phyloP scores from a whole-genome alignment of 306 rosid species.

The Lathyrus aphaca region DNA sequence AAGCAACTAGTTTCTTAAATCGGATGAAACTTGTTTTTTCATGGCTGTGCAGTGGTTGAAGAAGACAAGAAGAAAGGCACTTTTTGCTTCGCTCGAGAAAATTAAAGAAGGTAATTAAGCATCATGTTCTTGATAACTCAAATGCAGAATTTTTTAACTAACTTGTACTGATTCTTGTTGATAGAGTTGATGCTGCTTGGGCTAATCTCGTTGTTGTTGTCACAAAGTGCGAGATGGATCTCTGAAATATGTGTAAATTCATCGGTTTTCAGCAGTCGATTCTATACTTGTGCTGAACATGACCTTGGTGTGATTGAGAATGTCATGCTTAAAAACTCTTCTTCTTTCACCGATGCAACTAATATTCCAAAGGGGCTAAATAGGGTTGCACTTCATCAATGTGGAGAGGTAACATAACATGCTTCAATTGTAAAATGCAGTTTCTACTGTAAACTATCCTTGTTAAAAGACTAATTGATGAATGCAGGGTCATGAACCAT shows the following conservation, averaged over 20 bases:
- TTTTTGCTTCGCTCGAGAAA: constrained; percentile 86
- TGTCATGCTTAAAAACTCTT: constrained; percentile 44
- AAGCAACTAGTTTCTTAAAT: constrained; percentile 16
- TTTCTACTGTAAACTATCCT: constrained; percentile 14
- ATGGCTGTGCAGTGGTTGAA: constrained; percentile 73
- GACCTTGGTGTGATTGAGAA: constrained; percentile 46
- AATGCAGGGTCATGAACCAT: constrained; percentile 90
- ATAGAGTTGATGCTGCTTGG: constrained; percentile 97
- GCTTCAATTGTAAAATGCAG: neutral
- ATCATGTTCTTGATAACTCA: neutral
- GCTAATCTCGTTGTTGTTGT: constrained; percentile 85
- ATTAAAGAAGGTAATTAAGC: constrained; percentile 77
- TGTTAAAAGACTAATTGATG: constrained; percentile 25
- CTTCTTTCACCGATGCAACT: constrained; percentile 51
- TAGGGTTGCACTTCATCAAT: constrained; percentile 54
- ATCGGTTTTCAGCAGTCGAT: constrained; percentile 70
- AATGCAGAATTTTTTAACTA: constrained; percentile 1
- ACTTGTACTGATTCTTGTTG: constrained; percentile 43
- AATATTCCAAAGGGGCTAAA: constrained; percentile 44
- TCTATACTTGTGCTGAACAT: constrained; percentile 74
- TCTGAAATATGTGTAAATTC: constrained; percentile 90
- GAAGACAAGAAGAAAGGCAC: constrained; percentile 88
- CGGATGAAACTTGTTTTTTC: constrained; percentile 22
- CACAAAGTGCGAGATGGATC: constrained; percentile 88
- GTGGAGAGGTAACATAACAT: constrained; percentile 63